Evolutionary conservation across 2,329 filamentous ascomycete species (phyloP), one percentile per base, ranked within the genome.

Genomic region (Pestalotiopsis sp.): DNA sequence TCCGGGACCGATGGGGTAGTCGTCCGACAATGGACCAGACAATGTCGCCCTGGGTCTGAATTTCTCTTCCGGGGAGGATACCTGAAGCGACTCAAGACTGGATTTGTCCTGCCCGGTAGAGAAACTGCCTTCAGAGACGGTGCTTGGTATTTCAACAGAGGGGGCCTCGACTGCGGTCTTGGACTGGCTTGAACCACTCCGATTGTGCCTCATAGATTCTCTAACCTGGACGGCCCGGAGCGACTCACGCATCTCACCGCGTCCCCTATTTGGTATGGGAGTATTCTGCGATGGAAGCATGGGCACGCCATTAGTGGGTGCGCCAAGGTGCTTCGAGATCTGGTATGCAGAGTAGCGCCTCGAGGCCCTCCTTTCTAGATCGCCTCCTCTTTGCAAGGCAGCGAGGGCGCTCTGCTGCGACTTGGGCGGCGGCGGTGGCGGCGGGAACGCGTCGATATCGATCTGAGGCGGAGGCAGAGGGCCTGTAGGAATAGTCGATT

Each of bases 281-380:
- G 91, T 91, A 69, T 91, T 94, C 76, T 97, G 94, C 35, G 92
- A 85, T 30, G 95, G 94, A 22, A 98, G 88, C 75, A 97, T 92
- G 6, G 94, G 94, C 17, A 98, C 91, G 22, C 93, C 94, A 79
- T 91, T 94, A 17, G 92, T 87, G 52, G 91, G 91, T 17, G 90
- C 88, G 11, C 95, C 95, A 1, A 98, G 84, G 74, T 97, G 94
- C 77, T 98, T 98, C 59, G 94, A 93, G 73, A 99, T 97, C 76
- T 99, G 96, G 77, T 98, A 99, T 65, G 94, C 92, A 1, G 96
- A 98, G 77, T 98, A 99, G 75, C 96, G 87, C 72, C 95, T 88
- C 14, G 96, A 99, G 0, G 96, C 96, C 77, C 96, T 88, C 76
- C 96, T 89, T 80, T 99, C 96, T 63, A 99, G 83, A 72, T 98